phyloP scores from a whole-genome alignment of 345 rosid genomes.

The Mangifera indica region DNA sequence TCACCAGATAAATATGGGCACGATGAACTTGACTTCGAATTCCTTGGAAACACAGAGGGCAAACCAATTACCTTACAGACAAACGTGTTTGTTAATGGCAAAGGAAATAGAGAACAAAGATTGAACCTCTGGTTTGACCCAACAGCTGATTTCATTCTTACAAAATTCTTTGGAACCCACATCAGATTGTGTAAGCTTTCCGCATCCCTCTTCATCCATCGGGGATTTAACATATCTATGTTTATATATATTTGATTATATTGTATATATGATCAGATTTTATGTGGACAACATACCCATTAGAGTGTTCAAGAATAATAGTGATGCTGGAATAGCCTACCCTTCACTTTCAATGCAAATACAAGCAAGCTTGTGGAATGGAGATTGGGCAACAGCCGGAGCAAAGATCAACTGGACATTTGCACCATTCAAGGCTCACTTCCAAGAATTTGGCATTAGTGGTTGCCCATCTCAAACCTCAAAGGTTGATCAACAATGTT shows the following conservation, averaged over 20 bases:
- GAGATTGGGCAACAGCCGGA: conserved; percentile 68
- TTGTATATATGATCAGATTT: conserved; percentile 33
- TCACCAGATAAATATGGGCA: conserved; percentile 39
- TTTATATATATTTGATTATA: no score
- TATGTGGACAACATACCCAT: conserved; percentile 62
- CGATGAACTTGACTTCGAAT: conserved; percentile 76
- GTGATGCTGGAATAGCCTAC: conserved; percentile 38
- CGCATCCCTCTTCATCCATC: background rate
- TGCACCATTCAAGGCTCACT: conserved; percentile 58
- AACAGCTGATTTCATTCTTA: conserved; percentile 51
- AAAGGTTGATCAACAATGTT: conserved; percentile 13
- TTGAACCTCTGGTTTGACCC: conserved; percentile 70
- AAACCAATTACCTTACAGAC: conserved; percentile 57
- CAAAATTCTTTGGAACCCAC: conserved; percentile 64
- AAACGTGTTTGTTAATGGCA: conserved; percentile 51
- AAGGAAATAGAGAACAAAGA: conserved; percentile 63
- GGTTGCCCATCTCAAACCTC: conserved; percentile 37
- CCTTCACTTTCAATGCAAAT: conserved; percentile 53
- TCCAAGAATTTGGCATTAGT: conserved; percentile 37
- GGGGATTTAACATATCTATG: no score
- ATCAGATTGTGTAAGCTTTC: conserved; percentile 63
- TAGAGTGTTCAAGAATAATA: conserved; percentile 65
- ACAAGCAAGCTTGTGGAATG: conserved; percentile 66
- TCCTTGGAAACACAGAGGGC: conserved; percentile 60
- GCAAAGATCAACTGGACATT: conserved; percentile 54